Conservation (phyloP, 2,329 filamentous ascomycete genomes). For the Penicillium olsonii region DNA sequence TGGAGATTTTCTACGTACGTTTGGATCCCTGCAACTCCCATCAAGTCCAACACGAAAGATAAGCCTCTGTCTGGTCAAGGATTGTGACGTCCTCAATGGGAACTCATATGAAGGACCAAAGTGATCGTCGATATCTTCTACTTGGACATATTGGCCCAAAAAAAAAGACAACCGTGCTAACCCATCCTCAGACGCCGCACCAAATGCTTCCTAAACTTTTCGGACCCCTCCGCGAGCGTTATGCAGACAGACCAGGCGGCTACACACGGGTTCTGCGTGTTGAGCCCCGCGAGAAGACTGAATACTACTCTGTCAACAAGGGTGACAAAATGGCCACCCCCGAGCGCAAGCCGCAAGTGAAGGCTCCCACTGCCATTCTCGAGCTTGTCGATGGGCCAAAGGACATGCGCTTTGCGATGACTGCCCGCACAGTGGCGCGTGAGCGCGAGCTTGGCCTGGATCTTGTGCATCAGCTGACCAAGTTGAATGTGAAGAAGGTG, state of each 20-base stretch:
- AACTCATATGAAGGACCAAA: neutral
- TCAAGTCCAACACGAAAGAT: neutral
- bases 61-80: neutral
- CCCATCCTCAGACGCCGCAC: slow-evolving; percentile 39
- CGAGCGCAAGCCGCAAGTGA: slow-evolving; percentile 59
- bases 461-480: slow-evolving; percentile 69
- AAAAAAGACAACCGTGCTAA: slow-evolving; percentile 7
- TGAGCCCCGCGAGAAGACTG: slow-evolving; percentile 70
- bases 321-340: slow-evolving; percentile 17
- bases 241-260: slow-evolving; percentile 76
- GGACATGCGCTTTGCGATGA: slow-evolving; percentile 94
- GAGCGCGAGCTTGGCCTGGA: slow-evolving; percentile 55
- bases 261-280: slow-evolving; percentile 94
- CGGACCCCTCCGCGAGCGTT: slow-evolving; percentile 76
- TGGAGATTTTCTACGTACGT: slow-evolving; percentile 81
- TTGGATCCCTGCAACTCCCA: neutral
- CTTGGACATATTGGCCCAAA: neutral
- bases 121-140: neutral
- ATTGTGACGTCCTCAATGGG: neutral
- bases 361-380: slow-evolving; percentile 85
- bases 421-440: slow-evolving; percentile 77
- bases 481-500: slow-evolving; percentile 79
- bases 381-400: slow-evolving; percentile 92
- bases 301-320: slow-evolving; percentile 22
- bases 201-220: slow-evolving; percentile 78